Evolutionary conservation across 2,329 filamentous ascomycete genomes (phyloP).

Genomic region (Passalora sequoiae): DNA sequence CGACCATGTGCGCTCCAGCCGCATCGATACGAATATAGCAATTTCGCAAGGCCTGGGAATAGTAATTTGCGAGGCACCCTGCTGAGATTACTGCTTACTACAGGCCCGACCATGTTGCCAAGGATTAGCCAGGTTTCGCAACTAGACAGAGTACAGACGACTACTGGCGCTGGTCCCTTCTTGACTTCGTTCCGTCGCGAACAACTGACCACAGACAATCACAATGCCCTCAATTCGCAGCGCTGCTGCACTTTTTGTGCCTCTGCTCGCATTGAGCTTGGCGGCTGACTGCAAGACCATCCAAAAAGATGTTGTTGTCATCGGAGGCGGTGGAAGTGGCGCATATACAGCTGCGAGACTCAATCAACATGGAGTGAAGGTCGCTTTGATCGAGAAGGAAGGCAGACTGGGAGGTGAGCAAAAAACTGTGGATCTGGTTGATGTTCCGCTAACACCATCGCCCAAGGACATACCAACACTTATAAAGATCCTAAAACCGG

Average conservation of each 20-base stretch:
- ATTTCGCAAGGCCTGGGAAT: too few relatives aligned
- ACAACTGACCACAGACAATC: not conserved
- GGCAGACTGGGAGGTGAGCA: constrained; percentile 33
- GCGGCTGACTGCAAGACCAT: not conserved
- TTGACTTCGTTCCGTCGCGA: not conserved
- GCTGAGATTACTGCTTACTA: not conserved
- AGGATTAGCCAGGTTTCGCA: not conserved
- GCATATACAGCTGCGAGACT: constrained; percentile 39
- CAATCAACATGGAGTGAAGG: constrained; percentile 33
- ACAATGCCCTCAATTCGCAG: not conserved
- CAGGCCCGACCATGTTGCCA: not conserved
- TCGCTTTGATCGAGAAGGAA: constrained; percentile 40
- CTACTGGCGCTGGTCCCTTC: not conserved
- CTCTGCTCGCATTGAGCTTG: not conserved
- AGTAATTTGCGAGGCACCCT: not conserved
- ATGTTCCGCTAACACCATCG: not conserved
- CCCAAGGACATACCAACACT: constrained; percentile 44
- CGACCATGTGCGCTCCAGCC: too few relatives aligned
- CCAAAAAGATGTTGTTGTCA: constrained; percentile 33
- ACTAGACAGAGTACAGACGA: not conserved
- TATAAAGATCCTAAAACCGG: constrained; percentile 38
- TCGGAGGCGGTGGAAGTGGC: constrained; percentile 41
- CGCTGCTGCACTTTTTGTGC: not conserved
- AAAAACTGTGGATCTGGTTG: too few relatives aligned
- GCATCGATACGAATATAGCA: too few relatives aligned